Evolutionary conservation across 2,329 filamentous ascomycete species (phyloP).

Genomic region (Pseudogymnoascus sp.): DNA sequence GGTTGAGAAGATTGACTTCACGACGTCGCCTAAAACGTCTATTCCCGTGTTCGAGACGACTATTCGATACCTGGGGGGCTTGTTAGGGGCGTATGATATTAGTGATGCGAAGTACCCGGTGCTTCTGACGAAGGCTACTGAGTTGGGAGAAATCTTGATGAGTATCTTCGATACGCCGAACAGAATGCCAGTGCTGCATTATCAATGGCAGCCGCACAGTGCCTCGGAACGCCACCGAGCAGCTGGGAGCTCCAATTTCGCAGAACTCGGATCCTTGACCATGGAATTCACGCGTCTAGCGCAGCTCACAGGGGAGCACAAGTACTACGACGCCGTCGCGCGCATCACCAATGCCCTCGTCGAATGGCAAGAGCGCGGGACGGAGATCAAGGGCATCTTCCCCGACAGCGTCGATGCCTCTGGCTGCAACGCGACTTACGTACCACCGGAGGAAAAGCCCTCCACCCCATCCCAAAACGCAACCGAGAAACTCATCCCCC

Average conservation of each 20-base stretch:
- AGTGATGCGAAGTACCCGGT: slow-evolving; percentile 24
- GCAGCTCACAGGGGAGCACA: slow-evolving; percentile 72
- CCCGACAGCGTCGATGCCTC: slow-evolving; percentile 70
- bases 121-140: slow-evolving; percentile 27
- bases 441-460: slow-evolving; percentile 8
- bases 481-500: neutral
- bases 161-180: slow-evolving; percentile 46
- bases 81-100: slow-evolving; percentile 32
- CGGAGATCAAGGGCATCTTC: slow-evolving; percentile 69
- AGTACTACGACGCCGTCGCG: slow-evolving; percentile 85
- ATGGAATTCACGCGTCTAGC: slow-evolving; percentile 87
- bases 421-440: slow-evolving; percentile 60
- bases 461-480: neutral
- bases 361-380: slow-evolving; percentile 59
- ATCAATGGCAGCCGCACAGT: slow-evolving; percentile 52
- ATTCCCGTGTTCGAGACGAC: slow-evolving; percentile 35
- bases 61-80: slow-evolving; percentile 33
- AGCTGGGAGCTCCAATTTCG: slow-evolving; percentile 45
- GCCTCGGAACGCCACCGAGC: slow-evolving; percentile 59
- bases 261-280: slow-evolving; percentile 58
- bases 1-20: slow-evolving; percentile 74
- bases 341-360: slow-evolving; percentile 77
- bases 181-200: slow-evolving; percentile 35
- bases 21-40: slow-evolving; percentile 41
- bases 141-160: slow-evolving; percentile 29